Evolutionary conservation across 2,329 filamentous ascomycete species (phyloP).

Genomic region (Ophiostoma montium): DNA sequence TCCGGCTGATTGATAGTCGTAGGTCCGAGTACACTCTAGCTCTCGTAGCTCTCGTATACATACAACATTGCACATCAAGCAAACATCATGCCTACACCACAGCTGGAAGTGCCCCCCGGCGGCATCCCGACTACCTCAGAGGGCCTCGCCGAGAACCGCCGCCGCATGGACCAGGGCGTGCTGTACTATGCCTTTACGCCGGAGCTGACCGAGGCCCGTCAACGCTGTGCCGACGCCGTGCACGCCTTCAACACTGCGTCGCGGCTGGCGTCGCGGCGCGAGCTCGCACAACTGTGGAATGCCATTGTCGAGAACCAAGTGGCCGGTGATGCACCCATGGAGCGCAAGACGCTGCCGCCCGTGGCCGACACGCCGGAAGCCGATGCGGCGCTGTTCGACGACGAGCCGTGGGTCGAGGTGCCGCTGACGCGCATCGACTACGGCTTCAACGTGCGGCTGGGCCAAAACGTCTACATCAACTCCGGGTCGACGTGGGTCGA

Average conservation of each 20-base stretch:
- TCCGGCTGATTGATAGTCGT: too few species aligned
- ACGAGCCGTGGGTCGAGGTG: conserved; percentile 54
- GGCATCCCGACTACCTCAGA: conserved; percentile 15
- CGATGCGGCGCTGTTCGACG: conserved; percentile 49
- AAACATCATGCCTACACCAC: not conserved
- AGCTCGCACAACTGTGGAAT: conserved; percentile 52
- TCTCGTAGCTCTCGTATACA: too few species aligned
- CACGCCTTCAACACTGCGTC: conserved; percentile 42
- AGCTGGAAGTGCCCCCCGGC: conserved; percentile 1
- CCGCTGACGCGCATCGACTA: conserved; percentile 59
- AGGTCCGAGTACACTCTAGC: too few species aligned
- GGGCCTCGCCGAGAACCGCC: conserved; percentile 32
- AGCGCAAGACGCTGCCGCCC: conserved; percentile 35
- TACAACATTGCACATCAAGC: not conserved
- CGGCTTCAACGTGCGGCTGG: conserved; percentile 58
- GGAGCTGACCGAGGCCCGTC: conserved; percentile 47
- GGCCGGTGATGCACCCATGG: not conserved
- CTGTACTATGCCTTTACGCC: conserved; percentile 63
- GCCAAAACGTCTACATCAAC: conserved; percentile 60
- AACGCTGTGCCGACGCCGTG: conserved; percentile 47
- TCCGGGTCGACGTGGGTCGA: conserved; percentile 64
- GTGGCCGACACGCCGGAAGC: conserved; percentile 39
- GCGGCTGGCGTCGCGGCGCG: conserved; percentile 44
- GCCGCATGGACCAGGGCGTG: conserved; percentile 50
- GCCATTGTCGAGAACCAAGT: conserved; percentile 35